Evolutionary conservation across 192 early-diverging fungal species (phyloP), one percentile per base, ranked within the genome.

Genomic region (Rhizoclosmatium globosum): DNA sequence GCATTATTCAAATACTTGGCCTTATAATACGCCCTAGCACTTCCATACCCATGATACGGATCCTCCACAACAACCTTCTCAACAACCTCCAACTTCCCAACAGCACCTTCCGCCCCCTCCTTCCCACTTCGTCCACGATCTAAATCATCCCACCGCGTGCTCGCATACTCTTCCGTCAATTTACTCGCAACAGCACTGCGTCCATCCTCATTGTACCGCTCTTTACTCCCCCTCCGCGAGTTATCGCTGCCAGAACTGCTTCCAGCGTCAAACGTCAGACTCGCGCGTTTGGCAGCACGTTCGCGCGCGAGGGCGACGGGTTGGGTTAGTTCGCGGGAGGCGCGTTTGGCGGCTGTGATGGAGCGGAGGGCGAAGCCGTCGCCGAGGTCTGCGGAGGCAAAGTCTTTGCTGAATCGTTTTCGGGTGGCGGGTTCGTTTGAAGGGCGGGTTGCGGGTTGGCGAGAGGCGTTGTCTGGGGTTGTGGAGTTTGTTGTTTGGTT

Each of bases 281-380:
- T 68, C 11, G 46, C 66, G 15, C 66, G 66, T 47, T 68, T 68
- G 4, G 39, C 17, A 6, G 66, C 66, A 3, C 66, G 66, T 47
- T 68, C 66, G 4, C 66, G 66, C 21, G 66, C 66, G 11, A 47
- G 31, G 39, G 66, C 23, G 46, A 68, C 39, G 9, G 38, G 38
- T 39, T 64, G 17, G 7, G 11, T 21, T 11, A 68, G 11, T 21
- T 68, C 66, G 39, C 66, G 66, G 21, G 31, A 42, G 9, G 46
- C 66, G 46, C 66, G 66, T 47, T 68, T 68, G 21, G 39, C 46
- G 11, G 66, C 66, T 13, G 43, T 21, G 13, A 9, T 17, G 19
- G 13, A 17, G 42, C 66, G 66, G 66, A 46, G 66, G 3, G 66
- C 66, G 46, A 43, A 43, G 7, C 66, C 66, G 3, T 9, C 66